phyloP scores from a whole-genome alignment of 108 stramenopile genomes.

The Mayamaea pseudoterrestris region DNA sequence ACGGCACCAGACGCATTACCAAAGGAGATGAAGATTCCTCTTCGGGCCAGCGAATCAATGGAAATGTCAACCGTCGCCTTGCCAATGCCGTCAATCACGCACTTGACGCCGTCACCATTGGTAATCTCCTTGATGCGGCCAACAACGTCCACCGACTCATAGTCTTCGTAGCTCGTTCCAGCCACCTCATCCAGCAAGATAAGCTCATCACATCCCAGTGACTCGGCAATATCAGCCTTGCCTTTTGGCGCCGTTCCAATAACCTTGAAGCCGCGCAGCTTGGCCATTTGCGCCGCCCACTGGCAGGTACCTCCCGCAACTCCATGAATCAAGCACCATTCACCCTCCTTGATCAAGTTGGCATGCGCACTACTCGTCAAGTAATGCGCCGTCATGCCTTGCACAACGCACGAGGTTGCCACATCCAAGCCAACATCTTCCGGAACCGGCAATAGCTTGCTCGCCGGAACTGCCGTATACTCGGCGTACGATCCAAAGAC shows the following conservation, averaged over 20 bases:
- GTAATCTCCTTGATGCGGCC: conserved; percentile 56
- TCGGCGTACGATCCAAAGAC: conserved; percentile 62
- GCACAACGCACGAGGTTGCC: conserved; percentile 59
- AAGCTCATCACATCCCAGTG: conserved; percentile 55
- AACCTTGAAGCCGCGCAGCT: conserved; percentile 66
- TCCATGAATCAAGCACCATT: conserved; percentile 71
- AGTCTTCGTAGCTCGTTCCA: conserved; percentile 55
- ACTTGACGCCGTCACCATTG: conserved; percentile 52
- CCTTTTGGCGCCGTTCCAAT: conserved; percentile 67
- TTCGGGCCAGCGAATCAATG: conserved; percentile 47
- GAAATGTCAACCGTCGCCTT: conserved; percentile 70
- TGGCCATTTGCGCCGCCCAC: conserved; percentile 80
- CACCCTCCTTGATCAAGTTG: conserved; percentile 50
- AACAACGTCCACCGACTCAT: conserved; percentile 61
- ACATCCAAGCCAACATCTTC: conserved; percentile 36
- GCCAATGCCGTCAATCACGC: conserved; percentile 79
- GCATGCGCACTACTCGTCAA: conserved; percentile 55
- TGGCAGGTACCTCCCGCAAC: conserved; percentile 80
- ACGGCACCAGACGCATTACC: conserved; percentile 84
- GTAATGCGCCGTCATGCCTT: conserved; percentile 80
- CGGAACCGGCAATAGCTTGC: conserved; percentile 44
- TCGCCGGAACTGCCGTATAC: conserved; percentile 57
- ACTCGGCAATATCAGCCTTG: conserved; percentile 35
- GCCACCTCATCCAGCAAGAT: conserved; percentile 72
- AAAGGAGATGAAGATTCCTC: conserved; percentile 77